These are phyloP conservation scores for Letharia columbiana DNA, from an alignment of 495 filamentous ascomycete species.

Conservation along the genomic window DNA sequence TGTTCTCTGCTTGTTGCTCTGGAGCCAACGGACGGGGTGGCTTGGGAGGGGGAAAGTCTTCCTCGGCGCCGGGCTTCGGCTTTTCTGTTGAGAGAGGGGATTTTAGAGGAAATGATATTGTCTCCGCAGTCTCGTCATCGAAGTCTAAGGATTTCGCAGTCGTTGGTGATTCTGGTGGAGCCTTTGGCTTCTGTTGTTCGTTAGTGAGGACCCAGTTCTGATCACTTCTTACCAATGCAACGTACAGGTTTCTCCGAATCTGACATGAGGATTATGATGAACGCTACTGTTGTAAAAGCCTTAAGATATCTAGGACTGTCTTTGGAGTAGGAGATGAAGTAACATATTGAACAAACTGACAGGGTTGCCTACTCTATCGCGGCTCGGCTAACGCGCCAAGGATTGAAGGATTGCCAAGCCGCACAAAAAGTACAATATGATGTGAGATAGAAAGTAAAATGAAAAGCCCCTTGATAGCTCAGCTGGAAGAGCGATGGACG, in stretches of 20 bases:
- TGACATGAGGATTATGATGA: conserved; percentile 13
- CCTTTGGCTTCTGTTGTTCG: conserved; percentile 19
- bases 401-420: not conserved
- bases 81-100: conserved; percentile 30
- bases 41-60: conserved; percentile 63
- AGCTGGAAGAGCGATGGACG: too few relatives aligned
- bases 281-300: not conserved
- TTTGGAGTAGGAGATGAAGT: not conserved
- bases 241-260: conserved; percentile 26
- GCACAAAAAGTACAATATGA: too few relatives aligned
- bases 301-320: not conserved
- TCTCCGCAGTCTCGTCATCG: conserved; percentile 75
- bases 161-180: conserved; percentile 65
- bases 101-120: conserved; percentile 38
- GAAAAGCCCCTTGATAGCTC: too few relatives aligned
- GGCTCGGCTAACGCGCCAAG: not conserved
- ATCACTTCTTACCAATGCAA: not conserved
- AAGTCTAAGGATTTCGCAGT: conserved; percentile 77
- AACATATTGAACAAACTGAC: not conserved
- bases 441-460: too few relatives aligned
- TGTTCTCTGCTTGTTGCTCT: conserved; percentile 74
- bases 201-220: conserved; percentile 8
- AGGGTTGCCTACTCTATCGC: not conserved
- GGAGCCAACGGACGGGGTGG: conserved; percentile 79
- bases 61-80: conserved; percentile 32